Base-by-base conservation (phyloP, 192 early-diverging fungal genomes). In the Diversispora eburnea region DNA sequence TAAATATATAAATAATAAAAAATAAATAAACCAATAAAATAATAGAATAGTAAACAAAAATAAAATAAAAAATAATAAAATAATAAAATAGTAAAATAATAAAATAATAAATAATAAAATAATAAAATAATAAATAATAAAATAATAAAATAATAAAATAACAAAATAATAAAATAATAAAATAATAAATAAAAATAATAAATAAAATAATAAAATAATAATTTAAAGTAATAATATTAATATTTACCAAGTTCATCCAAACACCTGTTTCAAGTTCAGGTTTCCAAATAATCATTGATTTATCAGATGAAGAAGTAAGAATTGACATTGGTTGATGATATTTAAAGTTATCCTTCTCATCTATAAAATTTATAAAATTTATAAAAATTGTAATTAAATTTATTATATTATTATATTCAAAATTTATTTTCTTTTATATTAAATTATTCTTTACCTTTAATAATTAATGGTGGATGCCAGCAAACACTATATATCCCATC, bases 241-340 rank as follows among this genome's bases (percentile, higher is more conserved):
- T 15, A 81, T 67, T 25, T 74, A 87, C 87, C 39, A 83, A 85
- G 55, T 91, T 90, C 5, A 93, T 74, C 97, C 97, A 99, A 20
- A 94, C 87, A 59, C 91, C 93, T 33, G 88, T 91, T 12, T 82
- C 80, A 3, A 82, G 52, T 70, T 96, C 93, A 2, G 95, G 93
- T 10, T 74, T 78, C 97, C 97, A 99, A 39, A 95, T 79, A 79
- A 98, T 91, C 78, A 96, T 88, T 17, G 92, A 91, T 78, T 96
- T 92, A 79, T 99, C 97, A 8, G 90, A 91, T 0, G 95, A 97
- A 0, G 95, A 90, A 5, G 95, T 92, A 19, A 94, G 79, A 4
- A 99, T 82, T 10, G 76, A 63, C 80, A 94, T 83, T 9, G 88
- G 89, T 67, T 93, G 90, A 54, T 85, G 72, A 55, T 84, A 86